Percentiles rank a stretch among this genome's conserved stretches.
Evolutionary conservation across 148 eudicot species (phyloP).

Genomic region (Camellia sinensis): DNA sequence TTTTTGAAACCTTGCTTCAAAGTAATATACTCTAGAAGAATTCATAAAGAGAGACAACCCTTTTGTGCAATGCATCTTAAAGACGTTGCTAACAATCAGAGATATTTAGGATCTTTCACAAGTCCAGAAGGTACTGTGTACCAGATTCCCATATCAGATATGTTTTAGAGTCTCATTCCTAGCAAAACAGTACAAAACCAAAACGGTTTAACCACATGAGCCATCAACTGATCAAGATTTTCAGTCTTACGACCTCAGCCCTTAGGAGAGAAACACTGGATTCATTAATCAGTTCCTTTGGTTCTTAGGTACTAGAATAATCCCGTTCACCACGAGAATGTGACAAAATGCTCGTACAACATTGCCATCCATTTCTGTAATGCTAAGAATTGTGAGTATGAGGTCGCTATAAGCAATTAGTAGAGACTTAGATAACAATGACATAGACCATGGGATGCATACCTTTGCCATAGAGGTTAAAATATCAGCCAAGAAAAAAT

Average conservation of each 20-base stretch:
- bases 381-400: not conserved
- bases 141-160: not conserved
- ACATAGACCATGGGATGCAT: conserved; percentile 16
- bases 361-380: not conserved
- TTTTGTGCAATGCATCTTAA: not conserved
- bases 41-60: not conserved
- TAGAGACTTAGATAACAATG: not conserved
- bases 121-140: not conserved
- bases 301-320: not conserved
- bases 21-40: not conserved
- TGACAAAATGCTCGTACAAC: not conserved
- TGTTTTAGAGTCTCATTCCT: not conserved
- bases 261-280: not conserved
- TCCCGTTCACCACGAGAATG: not conserved
- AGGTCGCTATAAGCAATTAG: not conserved
- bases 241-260: not conserved
- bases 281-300: not conserved
- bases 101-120: not conserved
- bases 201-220: not conserved
- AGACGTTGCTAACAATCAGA: not conserved
- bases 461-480: conserved; percentile 99
- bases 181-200: not conserved
- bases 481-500: conserved; percentile 98
- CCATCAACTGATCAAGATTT: not conserved
- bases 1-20: no score